These are phyloP conservation scores for Nicotiana tomentosiformis DNA, from an alignment of 257 asterid genomes.

Conservation along the genomic window DNA sequence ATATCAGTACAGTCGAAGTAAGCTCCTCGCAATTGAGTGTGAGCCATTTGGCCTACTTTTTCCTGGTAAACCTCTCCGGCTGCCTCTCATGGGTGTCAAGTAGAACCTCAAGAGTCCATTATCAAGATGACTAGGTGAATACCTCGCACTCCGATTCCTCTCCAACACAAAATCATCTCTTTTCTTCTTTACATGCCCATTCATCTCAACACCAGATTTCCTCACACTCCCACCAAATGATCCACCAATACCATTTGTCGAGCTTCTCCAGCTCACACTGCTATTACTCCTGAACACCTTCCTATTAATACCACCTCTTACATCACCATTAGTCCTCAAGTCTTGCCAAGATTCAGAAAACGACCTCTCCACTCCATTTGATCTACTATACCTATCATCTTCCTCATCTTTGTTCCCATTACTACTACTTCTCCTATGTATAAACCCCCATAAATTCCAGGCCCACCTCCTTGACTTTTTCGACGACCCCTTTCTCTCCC, in stretches of 20 bases:
- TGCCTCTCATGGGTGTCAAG: slow-evolving; percentile 68
- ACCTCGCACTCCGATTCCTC: slow-evolving; percentile 72
- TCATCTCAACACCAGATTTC: slow-evolving; percentile 46
- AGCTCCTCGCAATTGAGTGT: slow-evolving; percentile 60
- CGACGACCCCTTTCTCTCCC: slow-evolving; percentile 48
- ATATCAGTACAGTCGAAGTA: slow-evolving; percentile 52
- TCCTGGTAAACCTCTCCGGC: slow-evolving; percentile 56
- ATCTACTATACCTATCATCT: slow-evolving; percentile 42
- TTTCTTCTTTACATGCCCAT: slow-evolving; percentile 48
- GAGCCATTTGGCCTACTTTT: slow-evolving; percentile 54
- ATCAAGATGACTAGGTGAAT: slow-evolving; percentile 61
- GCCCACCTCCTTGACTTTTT: slow-evolving; percentile 67
- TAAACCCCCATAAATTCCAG: slow-evolving; percentile 64
- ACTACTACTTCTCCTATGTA: slow-evolving; percentile 38
- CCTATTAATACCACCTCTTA: slow-evolving; percentile 33
- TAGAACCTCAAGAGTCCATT: slow-evolving; percentile 77
- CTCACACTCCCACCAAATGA: slow-evolving; percentile 53
- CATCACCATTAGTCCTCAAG: slow-evolving; percentile 30
- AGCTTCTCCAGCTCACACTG: slow-evolving; percentile 74
- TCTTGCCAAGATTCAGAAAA: slow-evolving; percentile 70
- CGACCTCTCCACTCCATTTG: slow-evolving; percentile 68
- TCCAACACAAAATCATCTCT: slow-evolving; percentile 63
- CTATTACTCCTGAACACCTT: slow-evolving; percentile 61
- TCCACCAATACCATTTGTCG: slow-evolving; percentile 33
- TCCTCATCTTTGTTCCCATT: slow-evolving; percentile 46